Percentiles rank a stretch among this genome's conserved stretches.
Conservation (phyloP, 2,329 filamentous ascomycete genomes). For the Verticillium albo-atrum region DNA sequence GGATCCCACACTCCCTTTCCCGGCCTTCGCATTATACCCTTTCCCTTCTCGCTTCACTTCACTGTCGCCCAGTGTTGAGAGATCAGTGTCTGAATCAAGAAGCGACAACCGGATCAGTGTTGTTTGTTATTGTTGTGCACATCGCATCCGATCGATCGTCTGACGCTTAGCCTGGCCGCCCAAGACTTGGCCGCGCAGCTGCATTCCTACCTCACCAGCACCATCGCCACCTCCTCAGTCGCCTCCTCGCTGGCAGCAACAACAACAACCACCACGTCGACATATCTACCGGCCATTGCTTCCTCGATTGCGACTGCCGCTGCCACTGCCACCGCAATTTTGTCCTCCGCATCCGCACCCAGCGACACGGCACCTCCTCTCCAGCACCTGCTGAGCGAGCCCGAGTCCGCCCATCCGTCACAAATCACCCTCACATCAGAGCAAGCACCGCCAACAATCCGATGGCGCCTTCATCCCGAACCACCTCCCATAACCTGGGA, state of each 20-base stretch:
- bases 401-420: neutral
- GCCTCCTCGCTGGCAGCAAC: neutral
- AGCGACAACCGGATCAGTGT: neutral
- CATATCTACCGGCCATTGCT: neutral
- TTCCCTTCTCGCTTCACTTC: neutral
- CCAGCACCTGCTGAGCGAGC: neutral
- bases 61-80: neutral
- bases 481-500: slow-evolving; percentile 58
- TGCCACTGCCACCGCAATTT: neutral
- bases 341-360: neutral
- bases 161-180: neutral
- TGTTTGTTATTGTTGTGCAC: neutral
- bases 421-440: neutral
- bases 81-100: neutral
- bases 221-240: neutral
- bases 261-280: neutral
- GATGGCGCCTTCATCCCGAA: slow-evolving; percentile 48
- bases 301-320: neutral
- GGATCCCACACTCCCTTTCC: neutral
- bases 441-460: slow-evolving; percentile 11
- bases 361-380: neutral
- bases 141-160: neutral
- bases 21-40: neutral
- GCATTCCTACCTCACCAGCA: neutral
- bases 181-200: neutral